A percentile compares a stretch with the other conserved stretches of the same genome.
Evolutionary conservation across 2,329 filamentous ascomycete genomes (phyloP).

Genomic region (Harringtonia lauricola): DNA sequence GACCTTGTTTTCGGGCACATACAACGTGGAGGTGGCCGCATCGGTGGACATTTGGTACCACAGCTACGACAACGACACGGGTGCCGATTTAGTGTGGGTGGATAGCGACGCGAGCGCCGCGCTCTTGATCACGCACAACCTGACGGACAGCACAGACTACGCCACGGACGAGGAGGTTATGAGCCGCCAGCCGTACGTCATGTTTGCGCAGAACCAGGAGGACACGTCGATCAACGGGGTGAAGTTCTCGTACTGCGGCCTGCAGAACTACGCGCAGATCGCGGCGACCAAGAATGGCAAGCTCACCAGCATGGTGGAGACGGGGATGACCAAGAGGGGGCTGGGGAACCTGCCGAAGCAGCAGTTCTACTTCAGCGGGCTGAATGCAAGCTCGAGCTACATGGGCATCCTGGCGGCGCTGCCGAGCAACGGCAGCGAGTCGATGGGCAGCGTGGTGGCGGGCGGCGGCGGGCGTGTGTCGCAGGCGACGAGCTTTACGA

Average conservation of each 20-base stretch:
- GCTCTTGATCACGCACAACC: constrained; percentile 65
- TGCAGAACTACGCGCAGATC: constrained; percentile 55
- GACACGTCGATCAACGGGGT: constrained; percentile 55
- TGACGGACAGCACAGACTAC: constrained; percentile 44
- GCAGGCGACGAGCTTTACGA: constrained; percentile 59
- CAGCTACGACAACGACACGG: constrained; percentile 39
- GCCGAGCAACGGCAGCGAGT: constrained; percentile 43
- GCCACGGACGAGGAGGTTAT: constrained; percentile 41
- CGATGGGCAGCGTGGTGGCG: constrained; percentile 32
- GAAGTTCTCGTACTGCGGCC: constrained; percentile 70
- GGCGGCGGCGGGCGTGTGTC: constrained; percentile 72
- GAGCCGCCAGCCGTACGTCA: constrained; percentile 52
- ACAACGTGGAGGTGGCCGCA: constrained; percentile 71
- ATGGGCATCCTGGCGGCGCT: constrained; percentile 63
- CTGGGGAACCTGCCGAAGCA: constrained; percentile 62
- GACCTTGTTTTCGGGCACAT: constrained; percentile 50
- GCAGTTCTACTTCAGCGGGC: constrained; percentile 72
- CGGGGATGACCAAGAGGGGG: constrained; percentile 59
- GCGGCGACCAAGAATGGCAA: constrained; percentile 43
- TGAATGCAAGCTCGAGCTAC: constrained; percentile 65
- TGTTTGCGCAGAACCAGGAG: constrained; percentile 61
- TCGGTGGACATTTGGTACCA: constrained; percentile 76
- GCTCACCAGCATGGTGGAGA: constrained; percentile 34
- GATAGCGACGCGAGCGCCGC: constrained; percentile 76
- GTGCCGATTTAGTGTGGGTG: constrained; percentile 60